Evolutionary conservation across 2,329 filamentous ascomycete genomes (phyloP), one percentile per base, ranked within the genome.

Genomic region (Aspergillus floridensis): DNA sequence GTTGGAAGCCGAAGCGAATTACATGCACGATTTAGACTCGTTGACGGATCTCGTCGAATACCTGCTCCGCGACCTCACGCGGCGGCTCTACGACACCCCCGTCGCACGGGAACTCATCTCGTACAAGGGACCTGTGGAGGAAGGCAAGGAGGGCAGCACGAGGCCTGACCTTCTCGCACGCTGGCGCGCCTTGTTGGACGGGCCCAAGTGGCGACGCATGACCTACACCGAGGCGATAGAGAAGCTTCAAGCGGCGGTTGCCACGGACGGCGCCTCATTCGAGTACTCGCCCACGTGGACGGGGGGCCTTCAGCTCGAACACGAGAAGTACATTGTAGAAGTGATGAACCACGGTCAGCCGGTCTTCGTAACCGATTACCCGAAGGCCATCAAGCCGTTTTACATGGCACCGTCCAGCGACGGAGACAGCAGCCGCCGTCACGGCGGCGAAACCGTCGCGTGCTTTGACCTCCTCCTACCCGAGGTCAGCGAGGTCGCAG

Each of bases 321-420:
- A 99, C 77, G 95, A 99, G 77, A 91, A 87, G 72, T 96, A 88
- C 73, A 83, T 99, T 56, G 92, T 95, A 51, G 81, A 85, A 56
- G 79, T 79, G 26, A 71, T 93, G 49, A 87, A 87, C 65, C 79
- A 84, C 51, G 82, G 82, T 19, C 77, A 78, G 1, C 95, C 95
- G 7, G 82, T 98, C 49, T 98, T 98, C 72, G 87, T 99, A 64
- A 98, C 93, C 14, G 84, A 97, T 74, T 99, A 97, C 72, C 95
- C 95, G n/a, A 86, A 86, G 65, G 80, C 82, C 51, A 87, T 95
- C 73, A 99, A 99, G 77, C 91, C 93, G 11, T 99, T 98, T 77
- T 99, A 93, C 76, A 93, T 92, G 90, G 76, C 85, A 2, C 85
- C 86, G 16, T 85, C 84, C 1, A 59, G 67, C 21, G 48, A 19